A percentile compares a stretch with the other conserved stretches of the same genome.
These are phyloP conservation scores for Penicillium simplicissimum DNA, from an alignment of 495 filamentous ascomycete genomes.

Conservation along the genomic window DNA sequence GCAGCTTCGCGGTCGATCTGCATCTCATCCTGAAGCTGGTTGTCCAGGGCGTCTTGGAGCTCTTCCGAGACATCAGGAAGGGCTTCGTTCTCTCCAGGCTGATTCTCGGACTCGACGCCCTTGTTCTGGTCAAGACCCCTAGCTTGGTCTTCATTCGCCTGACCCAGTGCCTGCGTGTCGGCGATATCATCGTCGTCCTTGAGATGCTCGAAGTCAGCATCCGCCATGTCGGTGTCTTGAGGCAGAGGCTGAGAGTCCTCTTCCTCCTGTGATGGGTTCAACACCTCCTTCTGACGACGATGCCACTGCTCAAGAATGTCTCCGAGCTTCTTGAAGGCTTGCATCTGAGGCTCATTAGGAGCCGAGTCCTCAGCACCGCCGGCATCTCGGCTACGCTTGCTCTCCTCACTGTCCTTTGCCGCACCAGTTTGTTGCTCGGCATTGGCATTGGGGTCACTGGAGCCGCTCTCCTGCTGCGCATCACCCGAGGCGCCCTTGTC, in stretches of 20 bases:
- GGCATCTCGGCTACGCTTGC: conserved; percentile 42
- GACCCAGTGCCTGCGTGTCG: conserved; percentile 88
- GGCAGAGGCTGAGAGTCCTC: conserved; percentile 53
- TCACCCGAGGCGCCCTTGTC: conserved; percentile 71
- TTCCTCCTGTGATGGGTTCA: conserved; percentile 63
- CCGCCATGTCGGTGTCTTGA: conserved; percentile 64
- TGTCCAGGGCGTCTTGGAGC: conserved; percentile 50
- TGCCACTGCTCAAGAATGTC: conserved; percentile 95
- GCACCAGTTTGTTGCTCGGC: conserved; percentile 44
- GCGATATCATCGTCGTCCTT: conserved; percentile 74
- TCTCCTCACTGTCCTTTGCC: conserved; percentile 48
- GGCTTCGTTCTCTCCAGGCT: conserved; percentile 52
- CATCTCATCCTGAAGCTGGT: conserved; percentile 52
- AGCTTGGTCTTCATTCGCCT: conserved; percentile 83
- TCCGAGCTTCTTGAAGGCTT: conserved; percentile 87
- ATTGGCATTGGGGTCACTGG: conserved; percentile 46
- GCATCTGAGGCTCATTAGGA: conserved; percentile 55
- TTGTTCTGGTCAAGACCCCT: conserved; percentile 78
- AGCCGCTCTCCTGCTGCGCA: conserved; percentile 51
- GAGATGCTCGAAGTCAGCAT: conserved; percentile 86
- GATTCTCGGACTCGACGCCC: conserved; percentile 72
- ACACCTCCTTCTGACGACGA: conserved; percentile 75
- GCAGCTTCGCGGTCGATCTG: conserved; percentile 41
- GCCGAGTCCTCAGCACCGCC: conserved; percentile 42
- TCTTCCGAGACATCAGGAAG: conserved; percentile 62